phyloP scores from a whole-genome alignment of 148 eudicot species.

The Linanthus parryae region DNA sequence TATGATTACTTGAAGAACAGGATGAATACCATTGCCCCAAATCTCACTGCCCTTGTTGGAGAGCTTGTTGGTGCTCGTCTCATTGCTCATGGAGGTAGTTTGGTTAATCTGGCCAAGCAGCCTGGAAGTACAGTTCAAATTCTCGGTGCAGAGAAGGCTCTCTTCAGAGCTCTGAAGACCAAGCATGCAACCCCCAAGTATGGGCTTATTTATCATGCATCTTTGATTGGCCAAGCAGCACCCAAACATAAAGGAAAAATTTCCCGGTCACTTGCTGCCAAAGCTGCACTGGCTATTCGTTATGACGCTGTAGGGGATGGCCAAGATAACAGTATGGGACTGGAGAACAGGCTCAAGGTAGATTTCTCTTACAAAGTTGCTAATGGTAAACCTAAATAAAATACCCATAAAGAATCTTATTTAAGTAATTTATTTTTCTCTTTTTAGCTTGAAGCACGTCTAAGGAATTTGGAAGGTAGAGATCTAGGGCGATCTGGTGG shows the following conservation, averaged over 20 bases:
- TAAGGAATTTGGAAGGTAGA: conserved; percentile 83
- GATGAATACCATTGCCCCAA: conserved; percentile 96
- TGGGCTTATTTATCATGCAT: conserved; percentile 93
- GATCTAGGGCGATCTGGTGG: conserved; percentile 84
- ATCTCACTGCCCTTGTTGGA: conserved; percentile 92
- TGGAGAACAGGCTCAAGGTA: conserved; percentile 79
- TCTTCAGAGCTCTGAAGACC: conserved; percentile 91
- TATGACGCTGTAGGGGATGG: conserved; percentile 88
- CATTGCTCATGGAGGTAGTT: conserved; percentile 94
- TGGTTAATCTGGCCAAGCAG: conserved; percentile 89
- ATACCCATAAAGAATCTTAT: too few relatives aligned
- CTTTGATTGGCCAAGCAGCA: conserved; percentile 93
- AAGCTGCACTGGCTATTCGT: conserved; percentile 81
- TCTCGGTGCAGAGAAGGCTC: conserved; percentile 98
- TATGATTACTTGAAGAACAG: conserved; percentile 86
- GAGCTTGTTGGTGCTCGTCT: conserved; percentile 98
- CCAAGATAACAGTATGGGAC: conserved; percentile 84
- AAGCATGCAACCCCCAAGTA: conserved; percentile 97
- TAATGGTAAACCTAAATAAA: too few relatives aligned
- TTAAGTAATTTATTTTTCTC: not conserved
- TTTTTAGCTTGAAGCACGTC: conserved; percentile 74
- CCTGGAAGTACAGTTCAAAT: conserved; percentile 98
- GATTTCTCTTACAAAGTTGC: too few relatives aligned
- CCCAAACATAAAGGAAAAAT: conserved; percentile 93
- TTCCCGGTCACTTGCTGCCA: conserved; percentile 90